phyloP scores from a whole-genome alignment of 257 asterid genomes.

The Fraxinus cuspidata region DNA sequence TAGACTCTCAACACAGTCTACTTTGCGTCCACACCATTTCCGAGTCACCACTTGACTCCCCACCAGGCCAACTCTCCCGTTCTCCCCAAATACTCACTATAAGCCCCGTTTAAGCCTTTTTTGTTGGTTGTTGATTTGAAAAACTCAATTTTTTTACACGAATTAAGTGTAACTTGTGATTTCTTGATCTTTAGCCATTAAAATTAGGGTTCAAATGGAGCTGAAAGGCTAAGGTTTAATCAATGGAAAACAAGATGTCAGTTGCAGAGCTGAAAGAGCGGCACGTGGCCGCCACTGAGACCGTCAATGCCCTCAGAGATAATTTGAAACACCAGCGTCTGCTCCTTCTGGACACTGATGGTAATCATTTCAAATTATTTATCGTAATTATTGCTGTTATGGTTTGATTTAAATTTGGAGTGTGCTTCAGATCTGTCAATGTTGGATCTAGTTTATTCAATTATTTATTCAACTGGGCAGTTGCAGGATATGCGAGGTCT shows the following conservation, averaged over 20 bases:
- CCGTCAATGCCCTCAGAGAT: conserved; percentile 76
- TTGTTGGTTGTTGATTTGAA: background rate
- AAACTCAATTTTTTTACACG: background rate
- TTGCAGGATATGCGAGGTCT: conserved; percentile 75
- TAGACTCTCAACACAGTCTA: conserved; percentile 27
- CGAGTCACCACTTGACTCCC: conserved; percentile 6
- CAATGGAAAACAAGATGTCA: conserved; percentile 48
- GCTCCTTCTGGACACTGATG: conserved; percentile 83
- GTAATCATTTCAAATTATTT: conserved; percentile 34
- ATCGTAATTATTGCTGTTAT: background rate
- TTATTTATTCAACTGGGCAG: conserved; percentile 38
- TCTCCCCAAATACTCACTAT: conserved; percentile 4
- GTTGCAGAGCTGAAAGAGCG: conserved; percentile 88
- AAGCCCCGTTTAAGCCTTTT: background rate
- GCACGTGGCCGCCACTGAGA: conserved; percentile 80
- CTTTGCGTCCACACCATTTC: conserved; percentile 26
- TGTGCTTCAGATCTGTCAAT: conserved; percentile 41
- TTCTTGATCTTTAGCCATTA: background rate
- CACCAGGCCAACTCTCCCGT: background rate
- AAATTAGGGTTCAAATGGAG: conserved; percentile 36
- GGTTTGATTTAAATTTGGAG: conserved; percentile 15
- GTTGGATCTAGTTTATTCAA: conserved; percentile 7
- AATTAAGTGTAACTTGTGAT: background rate
- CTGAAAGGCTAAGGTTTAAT: conserved; percentile 12
- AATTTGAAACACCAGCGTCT: conserved; percentile 69